Evolutionary conservation across 257 asterid genomes (phyloP).

Genomic region (Ophiorrhiza pumila): DNA sequence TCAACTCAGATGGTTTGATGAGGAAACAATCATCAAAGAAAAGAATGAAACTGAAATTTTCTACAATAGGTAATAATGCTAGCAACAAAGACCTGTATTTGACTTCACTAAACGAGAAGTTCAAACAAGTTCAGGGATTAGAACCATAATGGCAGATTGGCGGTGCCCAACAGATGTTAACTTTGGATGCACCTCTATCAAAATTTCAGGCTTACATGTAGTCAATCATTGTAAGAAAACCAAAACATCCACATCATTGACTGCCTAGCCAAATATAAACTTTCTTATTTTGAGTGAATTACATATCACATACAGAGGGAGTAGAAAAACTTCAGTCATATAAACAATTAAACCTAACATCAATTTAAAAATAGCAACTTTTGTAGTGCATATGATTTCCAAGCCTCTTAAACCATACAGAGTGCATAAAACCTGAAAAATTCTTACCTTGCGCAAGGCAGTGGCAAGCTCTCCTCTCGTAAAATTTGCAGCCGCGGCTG

Average conservation of each 20-base stretch:
- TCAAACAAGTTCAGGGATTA: neutral
- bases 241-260: neutral
- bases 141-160: too few species aligned
- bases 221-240: too few species aligned
- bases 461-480: slow-evolving; percentile 99
- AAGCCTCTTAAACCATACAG: too few species aligned
- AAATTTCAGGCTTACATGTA: too few species aligned
- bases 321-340: neutral
- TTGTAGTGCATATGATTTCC: neutral
- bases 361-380: neutral
- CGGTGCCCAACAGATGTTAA: too few species aligned
- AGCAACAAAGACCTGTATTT: too few species aligned
- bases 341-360: neutral
- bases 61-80: too few species aligned
- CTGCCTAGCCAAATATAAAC: neutral
- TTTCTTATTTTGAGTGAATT: neutral
- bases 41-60: too few species aligned
- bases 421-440: too few species aligned
- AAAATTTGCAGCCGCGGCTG: slow-evolving; percentile 88
- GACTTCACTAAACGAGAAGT: neutral
- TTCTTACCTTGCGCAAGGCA: slow-evolving; percentile 80
- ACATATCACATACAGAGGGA: neutral
- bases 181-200: neutral
- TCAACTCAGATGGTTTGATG: too few species aligned
- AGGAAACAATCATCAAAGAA: too few species aligned